Base-by-base conservation (phyloP, 805 yeast genomes). In the Metschnikowia picachoensis region DNA sequence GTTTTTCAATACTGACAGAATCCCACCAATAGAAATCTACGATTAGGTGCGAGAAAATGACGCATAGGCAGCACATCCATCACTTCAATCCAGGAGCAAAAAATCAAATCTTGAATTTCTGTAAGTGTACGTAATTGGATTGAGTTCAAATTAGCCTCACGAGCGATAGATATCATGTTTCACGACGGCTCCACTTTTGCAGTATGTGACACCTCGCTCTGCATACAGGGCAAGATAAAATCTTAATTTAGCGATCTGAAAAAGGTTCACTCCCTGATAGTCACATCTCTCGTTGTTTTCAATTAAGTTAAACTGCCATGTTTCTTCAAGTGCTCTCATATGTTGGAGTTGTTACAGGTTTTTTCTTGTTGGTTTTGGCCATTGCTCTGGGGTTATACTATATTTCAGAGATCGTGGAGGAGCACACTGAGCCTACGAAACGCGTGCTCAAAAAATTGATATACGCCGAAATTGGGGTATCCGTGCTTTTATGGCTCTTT, bases 11-110 rank as follows among this genome's bases (percentile, higher is more conserved):
- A 83, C 95, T 41, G 99, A 94, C 61, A 81, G 96, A 59, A 72
- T 94, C 27, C 97, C 98, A 5, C 99, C 99, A 1, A 81, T 94
- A 46, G 98, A 94, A 61, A 92, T 94, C 43, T 94, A 87, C 63
- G 56, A 55, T 30, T 56, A 41, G 20, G 30, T 10, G 14, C 30
- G 25, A 20, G 25, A 20, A 20, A 20, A 7, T 20, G 25, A 20
- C 25, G 25, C 25, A 20, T 5, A 20, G 7, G 25, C 4, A 20
- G 25, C 25, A 20, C 25, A 20, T 20, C 7, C 25, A 20, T 20
- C 25, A 20, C 25, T 20, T 13, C 16, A 33, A 14, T 10, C 5
- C 35, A 13, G 15, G 10, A 33, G 14, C 14, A 33, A 12, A 11
- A 33, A 14, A 7, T 5, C 4, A 30, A 30, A 5, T 6, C 9